Conservation (phyloP, 2,329 filamentous ascomycete species). For the Cercospora janseana region DNA sequence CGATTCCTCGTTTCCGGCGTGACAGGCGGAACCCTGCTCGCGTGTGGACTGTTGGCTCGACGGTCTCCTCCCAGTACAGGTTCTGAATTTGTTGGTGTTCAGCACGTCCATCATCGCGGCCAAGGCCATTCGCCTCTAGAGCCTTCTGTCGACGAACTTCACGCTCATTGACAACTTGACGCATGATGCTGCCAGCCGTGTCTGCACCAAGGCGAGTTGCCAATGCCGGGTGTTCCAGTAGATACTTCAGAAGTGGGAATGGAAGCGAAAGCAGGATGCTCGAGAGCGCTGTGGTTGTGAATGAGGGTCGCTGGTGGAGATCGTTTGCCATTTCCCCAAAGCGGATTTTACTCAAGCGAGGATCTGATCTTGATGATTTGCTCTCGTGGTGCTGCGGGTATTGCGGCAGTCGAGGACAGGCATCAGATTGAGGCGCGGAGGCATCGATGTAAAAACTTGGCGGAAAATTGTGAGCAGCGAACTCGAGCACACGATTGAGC, state of each 20-base stretch:
- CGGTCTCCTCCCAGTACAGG: conserved; percentile 39
- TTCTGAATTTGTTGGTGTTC: conserved; percentile 25
- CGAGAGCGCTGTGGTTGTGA: conserved; percentile 56
- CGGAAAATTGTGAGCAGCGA: conserved; percentile 61
- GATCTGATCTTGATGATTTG: conserved; percentile 45
- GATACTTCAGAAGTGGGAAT: conserved; percentile 62
- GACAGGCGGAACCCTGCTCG: conserved; percentile 41
- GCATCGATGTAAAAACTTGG: conserved; percentile 59
- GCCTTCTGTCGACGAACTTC: conserved; percentile 39
- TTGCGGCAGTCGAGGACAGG: conserved; percentile 49
- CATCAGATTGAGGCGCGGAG: conserved; percentile 46
- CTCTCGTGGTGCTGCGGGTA: conserved; percentile 30
- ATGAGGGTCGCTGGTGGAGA: conserved; percentile 39
- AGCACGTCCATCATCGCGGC: conserved; percentile 11
- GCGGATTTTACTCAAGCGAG: conserved; percentile 62
- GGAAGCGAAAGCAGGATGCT: conserved; percentile 68
- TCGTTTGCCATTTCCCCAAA: conserved; percentile 65
- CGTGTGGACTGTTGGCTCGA: conserved; percentile 39
- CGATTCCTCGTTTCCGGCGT: conserved; percentile 32
- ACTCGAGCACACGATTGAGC: conserved; percentile 57
- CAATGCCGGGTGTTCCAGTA: conserved; percentile 62
- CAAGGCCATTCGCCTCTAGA: conserved; percentile 24
- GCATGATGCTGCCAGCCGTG: conserved; percentile 43
- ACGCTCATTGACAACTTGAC: conserved; percentile 45
- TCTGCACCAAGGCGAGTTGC: conserved; percentile 45